Conservation (phyloP, 257 asterid genomes). For the Solanum piurae region DNA sequence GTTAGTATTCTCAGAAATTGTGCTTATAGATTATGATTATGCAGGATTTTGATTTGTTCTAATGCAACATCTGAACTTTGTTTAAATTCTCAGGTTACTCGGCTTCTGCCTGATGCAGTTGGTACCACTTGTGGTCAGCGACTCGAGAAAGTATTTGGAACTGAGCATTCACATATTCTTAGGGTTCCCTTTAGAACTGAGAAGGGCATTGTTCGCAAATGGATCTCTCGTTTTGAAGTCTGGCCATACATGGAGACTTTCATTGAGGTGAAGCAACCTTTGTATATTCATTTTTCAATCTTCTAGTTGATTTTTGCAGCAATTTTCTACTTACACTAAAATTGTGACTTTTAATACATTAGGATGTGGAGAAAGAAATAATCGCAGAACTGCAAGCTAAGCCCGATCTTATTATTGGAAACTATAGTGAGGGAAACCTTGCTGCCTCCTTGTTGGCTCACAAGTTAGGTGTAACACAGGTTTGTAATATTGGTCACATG, state of each 20-base stretch:
- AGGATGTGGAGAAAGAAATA: slow-evolving; percentile 87
- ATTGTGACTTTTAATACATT: neutral
- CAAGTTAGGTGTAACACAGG: slow-evolving; percentile 92
- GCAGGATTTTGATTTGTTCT: neutral
- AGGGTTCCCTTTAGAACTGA: slow-evolving; percentile 92
- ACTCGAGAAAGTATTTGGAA: slow-evolving; percentile 77
- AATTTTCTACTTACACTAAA: neutral
- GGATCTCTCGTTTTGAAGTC: slow-evolving; percentile 98
- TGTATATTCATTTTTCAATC: neutral
- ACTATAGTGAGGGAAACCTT: slow-evolving; percentile 94
- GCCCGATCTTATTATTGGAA: slow-evolving; percentile 91
- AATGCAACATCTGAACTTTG: neutral
- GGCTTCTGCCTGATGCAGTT: slow-evolving; percentile 90
- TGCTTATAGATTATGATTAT: neutral
- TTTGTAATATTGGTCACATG: neutral
- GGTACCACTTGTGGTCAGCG: slow-evolving; percentile 94
- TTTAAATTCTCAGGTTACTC: slow-evolving; percentile 51
- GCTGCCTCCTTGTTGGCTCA: slow-evolving; percentile 91
- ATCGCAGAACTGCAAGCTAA: slow-evolving; percentile 62
- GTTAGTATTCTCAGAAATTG: slow-evolving; percentile 20
- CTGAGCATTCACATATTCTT: slow-evolving; percentile 82
- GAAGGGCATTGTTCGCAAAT: slow-evolving; percentile 75
- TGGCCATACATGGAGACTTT: slow-evolving; percentile 99
- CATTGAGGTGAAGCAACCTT: slow-evolving; percentile 46
- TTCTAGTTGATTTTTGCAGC: neutral